Evolutionary conservation across 2,329 filamentous ascomycete genomes (phyloP).

Genomic region (Paraphaeosphaeria minitans): DNA sequence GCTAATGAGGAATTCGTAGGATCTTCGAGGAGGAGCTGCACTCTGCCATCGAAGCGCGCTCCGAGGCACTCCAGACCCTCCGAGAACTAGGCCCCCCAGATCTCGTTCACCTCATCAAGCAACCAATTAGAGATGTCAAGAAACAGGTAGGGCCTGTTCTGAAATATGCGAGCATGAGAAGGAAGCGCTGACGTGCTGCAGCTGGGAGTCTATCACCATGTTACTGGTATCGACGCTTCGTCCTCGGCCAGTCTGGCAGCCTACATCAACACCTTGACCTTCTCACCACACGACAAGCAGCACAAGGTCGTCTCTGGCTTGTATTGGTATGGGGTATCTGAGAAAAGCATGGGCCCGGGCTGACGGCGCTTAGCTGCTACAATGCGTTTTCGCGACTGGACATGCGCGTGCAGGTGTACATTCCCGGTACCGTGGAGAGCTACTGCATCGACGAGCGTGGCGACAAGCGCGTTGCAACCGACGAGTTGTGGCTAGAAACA

Average conservation of each 20-base stretch:
- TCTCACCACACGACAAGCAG: conserved; percentile 80
- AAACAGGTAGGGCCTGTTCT: conserved; percentile 57
- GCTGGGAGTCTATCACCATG: conserved; percentile 96
- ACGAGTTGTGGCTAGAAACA: conserved; percentile 95
- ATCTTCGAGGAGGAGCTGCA: conserved; percentile 93
- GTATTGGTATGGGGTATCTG: conserved; percentile 71
- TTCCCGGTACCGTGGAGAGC: conserved; percentile 93
- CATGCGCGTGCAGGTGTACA: conserved; percentile 98
- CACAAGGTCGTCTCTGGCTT: conserved; percentile 92
- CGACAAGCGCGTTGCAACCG: conserved; percentile 89
- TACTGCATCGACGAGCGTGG: conserved; percentile 97
- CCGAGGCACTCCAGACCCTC: conserved; percentile 81
- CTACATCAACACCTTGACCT: conserved; percentile 97
- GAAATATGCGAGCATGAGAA: background rate
- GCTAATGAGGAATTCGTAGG: conserved; percentile 54
- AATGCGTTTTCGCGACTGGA: conserved; percentile 98
- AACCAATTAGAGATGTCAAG: conserved; percentile 62
- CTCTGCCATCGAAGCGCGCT: conserved; percentile 89
- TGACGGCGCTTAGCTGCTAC: conserved; percentile 71
- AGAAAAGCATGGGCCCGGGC: conserved; percentile 14
- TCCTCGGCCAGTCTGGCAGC: conserved; percentile 95
- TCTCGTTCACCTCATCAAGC: conserved; percentile 91
- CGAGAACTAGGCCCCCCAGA: conserved; percentile 96
- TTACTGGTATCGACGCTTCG: conserved; percentile 94
- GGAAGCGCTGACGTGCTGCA: conserved; percentile 45